Conservation (phyloP, 2,329 filamentous ascomycete genomes). For the Colletotrichum horii region DNA sequence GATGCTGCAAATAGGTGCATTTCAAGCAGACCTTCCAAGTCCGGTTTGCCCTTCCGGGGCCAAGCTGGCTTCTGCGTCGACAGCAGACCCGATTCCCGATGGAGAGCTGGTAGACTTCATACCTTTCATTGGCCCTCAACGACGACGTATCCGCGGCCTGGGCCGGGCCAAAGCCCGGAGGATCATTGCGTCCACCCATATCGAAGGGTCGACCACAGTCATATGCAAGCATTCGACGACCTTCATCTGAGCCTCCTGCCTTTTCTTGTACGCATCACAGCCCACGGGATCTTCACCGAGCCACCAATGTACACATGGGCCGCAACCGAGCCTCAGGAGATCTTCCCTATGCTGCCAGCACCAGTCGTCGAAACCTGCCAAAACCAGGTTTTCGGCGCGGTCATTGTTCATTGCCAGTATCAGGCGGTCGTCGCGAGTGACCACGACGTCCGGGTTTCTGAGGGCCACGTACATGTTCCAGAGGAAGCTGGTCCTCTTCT, state of each 20-base stretch:
- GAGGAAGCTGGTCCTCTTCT: background rate
- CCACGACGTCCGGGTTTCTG: background rate
- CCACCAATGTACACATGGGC: background rate
- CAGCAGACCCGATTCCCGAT: too few relatives aligned
- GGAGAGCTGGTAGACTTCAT: too few relatives aligned
- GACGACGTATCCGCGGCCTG: too few relatives aligned
- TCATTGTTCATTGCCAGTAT: background rate
- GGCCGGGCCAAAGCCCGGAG: too few relatives aligned
- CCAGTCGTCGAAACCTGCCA: background rate
- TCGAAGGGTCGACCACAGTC: background rate
- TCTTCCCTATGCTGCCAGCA: background rate
- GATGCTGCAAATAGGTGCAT: too few relatives aligned
- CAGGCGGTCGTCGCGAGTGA: background rate
- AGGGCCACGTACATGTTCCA: background rate
- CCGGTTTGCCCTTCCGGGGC: too few relatives aligned
- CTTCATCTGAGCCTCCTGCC: background rate
- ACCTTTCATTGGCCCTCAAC: too few relatives aligned
- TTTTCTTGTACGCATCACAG: background rate
- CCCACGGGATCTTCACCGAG: background rate
- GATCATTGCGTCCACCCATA: background rate
- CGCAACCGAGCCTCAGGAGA: background rate
- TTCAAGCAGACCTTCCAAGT: too few relatives aligned
- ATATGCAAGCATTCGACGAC: background rate
- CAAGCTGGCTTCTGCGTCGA: too few relatives aligned
- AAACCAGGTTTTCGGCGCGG: background rate